phyloP scores from a whole-genome alignment of 1,284 basidiomycete genomes.

The Quambalaria eucalypti region DNA sequence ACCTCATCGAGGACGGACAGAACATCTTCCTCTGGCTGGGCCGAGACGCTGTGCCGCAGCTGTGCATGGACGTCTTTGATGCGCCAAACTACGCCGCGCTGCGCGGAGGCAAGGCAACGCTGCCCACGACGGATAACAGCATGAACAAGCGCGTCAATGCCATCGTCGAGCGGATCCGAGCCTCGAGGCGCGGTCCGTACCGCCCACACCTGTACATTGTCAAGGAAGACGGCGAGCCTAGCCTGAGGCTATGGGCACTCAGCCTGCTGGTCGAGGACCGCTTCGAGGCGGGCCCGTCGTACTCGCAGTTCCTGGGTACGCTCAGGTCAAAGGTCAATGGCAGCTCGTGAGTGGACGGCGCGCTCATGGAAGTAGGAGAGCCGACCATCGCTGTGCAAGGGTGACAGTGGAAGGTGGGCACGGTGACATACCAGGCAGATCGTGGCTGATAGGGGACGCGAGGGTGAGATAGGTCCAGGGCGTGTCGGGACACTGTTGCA shows the following conservation, averaged over 20 bases:
- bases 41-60: constrained; percentile 86
- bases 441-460: no score
- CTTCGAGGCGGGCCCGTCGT: constrained; percentile 85
- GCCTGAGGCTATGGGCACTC: constrained; percentile 76
- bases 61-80: constrained; percentile 88
- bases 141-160: constrained; percentile 91
- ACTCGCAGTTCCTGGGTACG: constrained; percentile 72
- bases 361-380: no score
- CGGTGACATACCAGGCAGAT: no score
- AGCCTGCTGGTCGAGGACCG: constrained; percentile 91
- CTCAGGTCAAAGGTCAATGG: constrained; percentile 39
- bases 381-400: no score
- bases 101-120: constrained; percentile 83
- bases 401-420: no score
- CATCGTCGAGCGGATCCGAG: constrained; percentile 81
- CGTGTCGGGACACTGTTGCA: no score
- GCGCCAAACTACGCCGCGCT: constrained; percentile 77
- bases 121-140: constrained; percentile 77
- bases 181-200: constrained; percentile 76
- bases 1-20: constrained; percentile 93
- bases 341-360: constrained; percentile 23
- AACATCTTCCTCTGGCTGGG: constrained; percentile 97
- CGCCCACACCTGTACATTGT: constrained; percentile 92
- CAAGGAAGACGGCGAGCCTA: constrained; percentile 92
- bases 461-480: no score